Percentiles rank a stretch among this genome's conserved stretches.
Conservation (phyloP, 805 yeast genomes). For the Gaillardinia entomophila region DNA sequence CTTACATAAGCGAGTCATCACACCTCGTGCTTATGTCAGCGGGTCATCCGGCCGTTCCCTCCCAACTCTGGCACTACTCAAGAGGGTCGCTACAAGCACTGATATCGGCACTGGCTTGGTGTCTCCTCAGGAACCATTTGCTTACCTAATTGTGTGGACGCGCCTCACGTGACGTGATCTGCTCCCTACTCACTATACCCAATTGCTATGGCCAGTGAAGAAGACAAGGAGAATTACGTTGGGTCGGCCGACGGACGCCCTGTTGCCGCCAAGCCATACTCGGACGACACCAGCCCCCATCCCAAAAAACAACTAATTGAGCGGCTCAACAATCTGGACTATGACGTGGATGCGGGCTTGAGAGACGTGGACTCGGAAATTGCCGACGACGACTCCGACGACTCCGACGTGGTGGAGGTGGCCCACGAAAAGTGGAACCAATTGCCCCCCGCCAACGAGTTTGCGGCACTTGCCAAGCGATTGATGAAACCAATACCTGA, state of each 20-base stretch:
- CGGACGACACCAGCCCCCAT: background rate
- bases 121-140: no score
- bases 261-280: no score
- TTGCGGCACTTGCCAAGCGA: slow-evolving; percentile 17
- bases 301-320: background rate
- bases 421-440: background rate
- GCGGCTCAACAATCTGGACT: background rate
- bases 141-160: no score
- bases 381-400: background rate
- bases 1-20: no score
- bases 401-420: background rate
- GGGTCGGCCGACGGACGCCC: background rate
- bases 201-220: background rate
- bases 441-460: slow-evolving; percentile 26
- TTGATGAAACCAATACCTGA: slow-evolving; percentile 35
- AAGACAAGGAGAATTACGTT: background rate
- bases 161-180: no score
- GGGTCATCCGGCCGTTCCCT: no score
- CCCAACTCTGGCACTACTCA: no score
- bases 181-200: no score
- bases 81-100: no score
- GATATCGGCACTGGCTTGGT: no score
- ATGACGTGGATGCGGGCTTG: background rate
- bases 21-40: no score
- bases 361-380: background rate